A percentile compares a stretch with the other conserved stretches of the same genome.
These are phyloP conservation scores for Globisporangium ultimum DNA, from an alignment of 352 stramenopile genomes.

Conservation along the genomic window DNA sequence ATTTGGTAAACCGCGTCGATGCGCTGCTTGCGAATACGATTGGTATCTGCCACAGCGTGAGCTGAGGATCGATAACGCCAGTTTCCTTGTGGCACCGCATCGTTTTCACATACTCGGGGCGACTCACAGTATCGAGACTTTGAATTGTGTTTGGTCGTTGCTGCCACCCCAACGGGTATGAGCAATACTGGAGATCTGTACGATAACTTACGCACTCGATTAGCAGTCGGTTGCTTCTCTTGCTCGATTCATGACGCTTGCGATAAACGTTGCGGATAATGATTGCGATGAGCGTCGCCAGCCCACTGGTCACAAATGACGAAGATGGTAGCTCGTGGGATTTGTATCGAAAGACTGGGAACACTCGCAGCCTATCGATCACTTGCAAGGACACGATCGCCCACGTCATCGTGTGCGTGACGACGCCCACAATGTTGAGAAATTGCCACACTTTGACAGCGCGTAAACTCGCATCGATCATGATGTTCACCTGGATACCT, in stretches of 20 bases:
- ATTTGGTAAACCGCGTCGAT: constrained; percentile 1
- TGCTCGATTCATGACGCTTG: neutral
- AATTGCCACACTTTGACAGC: neutral
- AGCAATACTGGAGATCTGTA: constrained; percentile 7
- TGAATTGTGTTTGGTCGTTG: neutral
- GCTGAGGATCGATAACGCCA: neutral
- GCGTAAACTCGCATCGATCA: constrained; percentile 17
- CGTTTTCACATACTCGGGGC: constrained; percentile 3
- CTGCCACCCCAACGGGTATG: neutral
- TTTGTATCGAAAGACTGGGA: constrained; percentile 13
- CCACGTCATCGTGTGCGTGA: neutral
- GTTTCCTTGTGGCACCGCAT: neutral
- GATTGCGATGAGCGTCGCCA: constrained; percentile 13
- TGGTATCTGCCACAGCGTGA: neutral
- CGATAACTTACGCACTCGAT: constrained; percentile 23
- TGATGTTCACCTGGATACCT: constrained; percentile 8
- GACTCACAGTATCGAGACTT: neutral
- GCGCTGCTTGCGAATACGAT: neutral
- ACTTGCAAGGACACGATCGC: constrained; percentile 2
- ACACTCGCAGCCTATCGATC: constrained; percentile 10
- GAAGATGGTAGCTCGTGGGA: constrained; percentile 5
- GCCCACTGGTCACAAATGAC: constrained; percentile 11
- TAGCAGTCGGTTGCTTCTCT: neutral
- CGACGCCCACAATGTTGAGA: neutral
- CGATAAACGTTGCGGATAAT: constrained; percentile 18